Base-by-base conservation (phyloP, 176 grass and related monocot species). In the Zea mays region DNA sequence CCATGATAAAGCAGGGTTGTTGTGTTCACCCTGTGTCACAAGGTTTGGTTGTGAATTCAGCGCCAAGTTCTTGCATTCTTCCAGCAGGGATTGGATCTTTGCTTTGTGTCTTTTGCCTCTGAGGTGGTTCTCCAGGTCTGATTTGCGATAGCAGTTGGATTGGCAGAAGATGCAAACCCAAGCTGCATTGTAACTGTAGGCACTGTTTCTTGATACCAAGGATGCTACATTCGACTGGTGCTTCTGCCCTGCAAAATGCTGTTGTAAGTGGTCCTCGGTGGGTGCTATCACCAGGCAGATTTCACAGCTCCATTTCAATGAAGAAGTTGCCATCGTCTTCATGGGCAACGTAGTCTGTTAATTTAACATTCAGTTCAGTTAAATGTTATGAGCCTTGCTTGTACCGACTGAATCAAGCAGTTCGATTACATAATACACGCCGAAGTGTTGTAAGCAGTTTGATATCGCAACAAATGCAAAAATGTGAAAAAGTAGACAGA, bases 191-290 rank as follows among this genome's bases (percentile, higher is more conserved):
- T 52, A 69, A 17, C 3, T 21, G 27, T 27, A 27, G 14, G 37
- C 51, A 2, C 19, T 67, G 20, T 38, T 67, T 57, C n/a, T 71
- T 10, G 19, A 33, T 9, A 50, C 34, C 20, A 87, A 14, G 13
- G n/a, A 3, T 62, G 48, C 74, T 43, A 73, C 35, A 36, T 79
- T 83, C 1, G 19, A 15, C 38, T 1, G 27, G 60, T 89, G 87
- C 66, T 82, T 82, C 52, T 69, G 72, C 65, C 83, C 78, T 62
- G 43, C 60, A 40, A 48, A 68, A 41, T 85, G 87, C 8, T 62
- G 34, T 3, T 39, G 65, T 8, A 85, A 20, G 72, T 47, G 34
- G n/a, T 68, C 66, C 56, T 81, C 60, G 10, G 78, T 67, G 50
- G 49, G 77, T 13, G 78, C 43, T 60, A 10, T 9, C 20, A 85